These are phyloP conservation scores for Evernia prunastri DNA, from an alignment of 495 filamentous ascomycete genomes.

Conservation along the genomic window DNA sequence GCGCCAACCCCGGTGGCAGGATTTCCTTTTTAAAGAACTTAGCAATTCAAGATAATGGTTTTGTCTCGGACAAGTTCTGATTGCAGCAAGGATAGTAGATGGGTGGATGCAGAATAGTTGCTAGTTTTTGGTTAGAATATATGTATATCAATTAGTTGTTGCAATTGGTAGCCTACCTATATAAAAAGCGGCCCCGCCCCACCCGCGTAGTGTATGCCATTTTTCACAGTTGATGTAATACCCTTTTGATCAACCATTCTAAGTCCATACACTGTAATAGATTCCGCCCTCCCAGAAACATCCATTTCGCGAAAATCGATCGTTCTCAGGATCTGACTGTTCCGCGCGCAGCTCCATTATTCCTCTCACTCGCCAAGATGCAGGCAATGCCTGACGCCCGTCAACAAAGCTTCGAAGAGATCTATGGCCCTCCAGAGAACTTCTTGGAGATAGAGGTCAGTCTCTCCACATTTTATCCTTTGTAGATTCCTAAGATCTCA, in stretches of 20 bases:
- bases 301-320: neutral
- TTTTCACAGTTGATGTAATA: neutral
- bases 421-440: slow-evolving; percentile 97
- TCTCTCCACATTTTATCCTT: slow-evolving; percentile 4
- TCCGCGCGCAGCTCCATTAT: neutral
- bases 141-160: neutral
- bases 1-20: neutral
- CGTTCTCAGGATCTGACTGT: neutral
- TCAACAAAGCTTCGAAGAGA: slow-evolving; percentile 94
- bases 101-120: neutral
- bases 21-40: neutral
- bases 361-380: slow-evolving; percentile 43
- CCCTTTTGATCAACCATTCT: neutral
- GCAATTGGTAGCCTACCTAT: neutral
- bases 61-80: neutral
- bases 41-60: neutral
- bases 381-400: slow-evolving; percentile 79
- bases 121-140: neutral
- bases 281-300: neutral
- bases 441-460: slow-evolving; percentile 94
- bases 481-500: neutral
- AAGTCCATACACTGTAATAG: neutral
- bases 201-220: too few species aligned
- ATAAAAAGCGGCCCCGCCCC: neutral
- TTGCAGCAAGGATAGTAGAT: neutral